Conservation (phyloP, 2,329 filamentous ascomycete species). For the Trichoderma breve region DNA sequence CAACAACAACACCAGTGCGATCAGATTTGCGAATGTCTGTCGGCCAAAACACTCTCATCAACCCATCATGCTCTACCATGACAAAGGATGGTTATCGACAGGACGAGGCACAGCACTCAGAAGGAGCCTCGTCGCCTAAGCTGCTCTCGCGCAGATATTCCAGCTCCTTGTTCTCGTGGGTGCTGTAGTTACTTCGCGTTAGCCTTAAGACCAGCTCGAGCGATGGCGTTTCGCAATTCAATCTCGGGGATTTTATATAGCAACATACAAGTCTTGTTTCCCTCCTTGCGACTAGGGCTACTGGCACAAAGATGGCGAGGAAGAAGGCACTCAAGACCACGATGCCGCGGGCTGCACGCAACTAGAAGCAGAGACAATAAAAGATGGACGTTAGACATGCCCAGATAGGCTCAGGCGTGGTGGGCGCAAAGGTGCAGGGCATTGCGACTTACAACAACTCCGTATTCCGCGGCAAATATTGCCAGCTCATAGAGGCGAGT, state of each 20-base stretch:
- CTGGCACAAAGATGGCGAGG: slow-evolving; percentile 77
- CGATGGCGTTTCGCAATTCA: not conserved
- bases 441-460: slow-evolving; percentile 72
- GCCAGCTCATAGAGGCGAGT: slow-evolving; percentile 95
- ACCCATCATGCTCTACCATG: slow-evolving; percentile 75
- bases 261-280: slow-evolving; percentile 74
- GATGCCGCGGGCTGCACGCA: slow-evolving; percentile 83
- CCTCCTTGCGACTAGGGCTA: slow-evolving; percentile 75
- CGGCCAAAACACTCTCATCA: slow-evolving; percentile 99
- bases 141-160: slow-evolving; percentile 93
- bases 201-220: not conserved
- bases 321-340: slow-evolving; percentile 80
- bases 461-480: slow-evolving; percentile 98
- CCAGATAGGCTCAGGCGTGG: not conserved
- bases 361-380: slow-evolving; percentile 46
- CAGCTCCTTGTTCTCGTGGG: slow-evolving; percentile 71
- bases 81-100: slow-evolving; percentile 39
- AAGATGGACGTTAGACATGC: not conserved
- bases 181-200: slow-evolving; percentile 58
- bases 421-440: not conserved
- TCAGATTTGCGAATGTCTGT: slow-evolving; percentile 73
- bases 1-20: slow-evolving; percentile 81
- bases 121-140: slow-evolving; percentile 92
- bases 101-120: slow-evolving; percentile 46
- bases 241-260: not conserved